Evolutionary conservation across 768 basidiomycete genomes (phyloP).

Genomic region (Psilocybe cubensis): DNA sequence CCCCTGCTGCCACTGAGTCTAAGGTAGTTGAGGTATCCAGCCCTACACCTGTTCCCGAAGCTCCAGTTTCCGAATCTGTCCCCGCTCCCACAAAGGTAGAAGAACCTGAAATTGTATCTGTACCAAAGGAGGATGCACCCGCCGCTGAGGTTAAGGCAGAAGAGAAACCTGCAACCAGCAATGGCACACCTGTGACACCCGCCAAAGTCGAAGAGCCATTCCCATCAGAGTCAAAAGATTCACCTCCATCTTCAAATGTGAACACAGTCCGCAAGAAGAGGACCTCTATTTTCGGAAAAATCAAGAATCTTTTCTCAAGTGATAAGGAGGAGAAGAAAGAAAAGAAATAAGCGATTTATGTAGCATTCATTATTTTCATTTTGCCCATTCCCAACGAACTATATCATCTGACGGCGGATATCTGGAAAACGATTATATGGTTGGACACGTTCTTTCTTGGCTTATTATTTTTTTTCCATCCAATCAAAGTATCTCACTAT

Average conservation of each 20-base stretch:
- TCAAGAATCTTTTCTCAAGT: slow-evolving; percentile 52
- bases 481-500: background rate
- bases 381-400: slow-evolving; percentile 4
- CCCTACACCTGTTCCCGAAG: background rate
- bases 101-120: background rate
- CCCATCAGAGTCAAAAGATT: slow-evolving; percentile 18
- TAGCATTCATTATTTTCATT: background rate
- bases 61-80: background rate
- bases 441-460: background rate
- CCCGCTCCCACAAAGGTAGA: slow-evolving; percentile 1
- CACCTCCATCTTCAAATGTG: slow-evolving; percentile 36
- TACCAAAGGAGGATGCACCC: background rate
- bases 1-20: background rate
- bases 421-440: slow-evolving; percentile 6
- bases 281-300: slow-evolving; percentile 54
- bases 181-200: slow-evolving; percentile 2
- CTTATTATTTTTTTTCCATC: slow-evolving; percentile 7
- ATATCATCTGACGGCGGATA: slow-evolving; percentile 4
- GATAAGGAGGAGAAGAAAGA: slow-evolving; percentile 47
- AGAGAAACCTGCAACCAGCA: background rate
- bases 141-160: background rate
- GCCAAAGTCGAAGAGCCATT: slow-evolving; percentile 17
- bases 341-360: slow-evolving; percentile 23
- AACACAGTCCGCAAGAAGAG: slow-evolving; percentile 50
- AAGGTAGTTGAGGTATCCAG: background rate